phyloP scores from a whole-genome alignment of 305 asterid species.

The Fraxinus albicans region DNA sequence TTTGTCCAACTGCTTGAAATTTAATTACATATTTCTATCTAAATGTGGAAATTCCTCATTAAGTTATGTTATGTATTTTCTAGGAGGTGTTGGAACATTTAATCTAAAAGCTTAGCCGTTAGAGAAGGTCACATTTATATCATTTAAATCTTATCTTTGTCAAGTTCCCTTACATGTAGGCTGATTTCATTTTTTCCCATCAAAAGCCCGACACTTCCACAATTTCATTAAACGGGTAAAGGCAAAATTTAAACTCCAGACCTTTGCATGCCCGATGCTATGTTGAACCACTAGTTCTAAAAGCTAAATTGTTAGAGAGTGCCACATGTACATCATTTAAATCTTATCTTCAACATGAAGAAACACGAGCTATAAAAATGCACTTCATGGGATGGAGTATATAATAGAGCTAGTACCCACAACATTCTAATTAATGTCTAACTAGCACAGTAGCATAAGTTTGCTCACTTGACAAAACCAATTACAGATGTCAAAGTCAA shows the following conservation, averaged over 20 bases:
- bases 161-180: not conserved
- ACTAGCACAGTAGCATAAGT: not conserved
- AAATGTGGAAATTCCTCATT: not conserved
- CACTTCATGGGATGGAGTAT: conserved; percentile 6
- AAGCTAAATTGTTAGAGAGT: not conserved
- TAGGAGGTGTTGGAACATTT: not conserved
- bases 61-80: not conserved
- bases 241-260: not conserved
- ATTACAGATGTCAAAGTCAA: not conserved
- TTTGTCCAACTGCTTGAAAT: not conserved
- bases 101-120: not conserved
- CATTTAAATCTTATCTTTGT: not conserved
- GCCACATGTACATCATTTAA: not conserved
- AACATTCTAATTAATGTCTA: not conserved
- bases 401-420: conserved; percentile 13
- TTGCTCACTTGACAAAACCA: not conserved
- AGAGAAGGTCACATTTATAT: not conserved
- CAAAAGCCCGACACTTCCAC: not conserved
- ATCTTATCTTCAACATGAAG: not conserved
- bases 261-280: not conserved
- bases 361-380: not conserved
- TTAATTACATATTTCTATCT: not conserved
- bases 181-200: not conserved
- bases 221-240: not conserved
- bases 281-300: not conserved